phyloP scores from a whole-genome alignment of 345 rosid species.

The Hibiscus tridactylites region DNA sequence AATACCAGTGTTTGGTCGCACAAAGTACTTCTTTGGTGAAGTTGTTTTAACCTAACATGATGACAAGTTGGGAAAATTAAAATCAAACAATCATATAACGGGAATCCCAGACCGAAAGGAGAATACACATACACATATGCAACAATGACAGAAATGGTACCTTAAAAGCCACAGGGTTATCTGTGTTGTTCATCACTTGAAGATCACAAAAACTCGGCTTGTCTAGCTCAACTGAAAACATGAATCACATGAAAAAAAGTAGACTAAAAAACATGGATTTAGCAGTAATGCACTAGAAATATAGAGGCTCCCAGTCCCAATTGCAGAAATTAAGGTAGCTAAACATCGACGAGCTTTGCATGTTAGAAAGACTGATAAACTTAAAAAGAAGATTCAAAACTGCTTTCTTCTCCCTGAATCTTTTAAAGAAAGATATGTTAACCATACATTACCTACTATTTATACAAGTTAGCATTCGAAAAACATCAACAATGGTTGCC shows the following conservation, averaged over 20 bases:
- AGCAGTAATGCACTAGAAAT: neutral
- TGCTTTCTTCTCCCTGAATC: constrained; percentile 1
- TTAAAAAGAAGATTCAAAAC: neutral
- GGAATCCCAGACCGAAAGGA: neutral
- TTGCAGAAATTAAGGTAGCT: neutral
- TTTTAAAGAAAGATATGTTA: neutral
- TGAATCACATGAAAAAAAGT: constrained; percentile 13
- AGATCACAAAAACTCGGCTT: constrained; percentile 67
- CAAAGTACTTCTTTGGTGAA: constrained; percentile 95
- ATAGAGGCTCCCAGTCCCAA: neutral
- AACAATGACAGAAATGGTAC: constrained; percentile 18
- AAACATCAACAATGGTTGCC: neutral
- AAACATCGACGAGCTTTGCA: neutral
- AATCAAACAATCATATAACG: constrained; percentile 4
- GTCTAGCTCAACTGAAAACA: constrained; percentile 61
- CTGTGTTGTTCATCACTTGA: constrained; percentile 65
- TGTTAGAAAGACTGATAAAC: neutral
- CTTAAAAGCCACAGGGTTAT: constrained; percentile 72
- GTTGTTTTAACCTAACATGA: constrained; percentile 80
- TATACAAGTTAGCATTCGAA: neutral
- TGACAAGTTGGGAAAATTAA: neutral
- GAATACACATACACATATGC: neutral
- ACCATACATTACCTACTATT: neutral
- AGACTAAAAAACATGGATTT: neutral
- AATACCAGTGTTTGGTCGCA: constrained; percentile 85